Conservation (phyloP, 306 rosid species). For the Acacia melanoxylon region DNA sequence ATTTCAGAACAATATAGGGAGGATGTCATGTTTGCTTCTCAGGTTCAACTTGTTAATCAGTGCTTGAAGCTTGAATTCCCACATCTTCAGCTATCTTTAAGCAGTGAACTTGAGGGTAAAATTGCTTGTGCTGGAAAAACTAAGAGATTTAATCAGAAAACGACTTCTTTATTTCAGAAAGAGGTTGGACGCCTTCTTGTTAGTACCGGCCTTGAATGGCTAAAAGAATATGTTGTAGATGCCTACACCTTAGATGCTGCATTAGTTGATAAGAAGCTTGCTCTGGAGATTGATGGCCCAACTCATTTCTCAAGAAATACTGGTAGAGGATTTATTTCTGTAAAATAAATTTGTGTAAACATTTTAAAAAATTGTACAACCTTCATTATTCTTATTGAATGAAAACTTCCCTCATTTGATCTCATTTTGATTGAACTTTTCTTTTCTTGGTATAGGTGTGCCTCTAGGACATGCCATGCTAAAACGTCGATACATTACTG, state of each 20-base stretch:
- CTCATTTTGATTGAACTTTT: background rate
- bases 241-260: slow-evolving; percentile 88
- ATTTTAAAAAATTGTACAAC: background rate
- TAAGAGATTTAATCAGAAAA: slow-evolving; percentile 74
- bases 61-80: slow-evolving; percentile 88
- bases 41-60: slow-evolving; percentile 75
- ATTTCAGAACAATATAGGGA: slow-evolving; percentile 80
- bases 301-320: slow-evolving; percentile 96
- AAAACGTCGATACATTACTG: slow-evolving; percentile 72
- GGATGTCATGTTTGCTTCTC: slow-evolving; percentile 91
- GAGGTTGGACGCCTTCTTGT: slow-evolving; percentile 86
- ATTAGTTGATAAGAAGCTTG: slow-evolving; percentile 71
- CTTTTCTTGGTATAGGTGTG: slow-evolving; percentile 48
- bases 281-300: slow-evolving; percentile 96
- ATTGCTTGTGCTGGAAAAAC: slow-evolving; percentile 64
- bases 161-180: slow-evolving; percentile 77
- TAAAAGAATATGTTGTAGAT: slow-evolving; percentile 68
- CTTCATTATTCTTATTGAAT: background rate
- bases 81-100: slow-evolving; percentile 66
- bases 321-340: slow-evolving; percentile 43
- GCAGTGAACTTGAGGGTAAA: slow-evolving; percentile 63
- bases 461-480: slow-evolving; percentile 88
- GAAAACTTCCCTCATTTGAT: background rate
- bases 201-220: slow-evolving; percentile 82
- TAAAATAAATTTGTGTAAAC: slow-evolving; percentile 2